Evolutionary conservation across 164 flowering plant species (phyloP).

Genomic region (Piper longum): DNA sequence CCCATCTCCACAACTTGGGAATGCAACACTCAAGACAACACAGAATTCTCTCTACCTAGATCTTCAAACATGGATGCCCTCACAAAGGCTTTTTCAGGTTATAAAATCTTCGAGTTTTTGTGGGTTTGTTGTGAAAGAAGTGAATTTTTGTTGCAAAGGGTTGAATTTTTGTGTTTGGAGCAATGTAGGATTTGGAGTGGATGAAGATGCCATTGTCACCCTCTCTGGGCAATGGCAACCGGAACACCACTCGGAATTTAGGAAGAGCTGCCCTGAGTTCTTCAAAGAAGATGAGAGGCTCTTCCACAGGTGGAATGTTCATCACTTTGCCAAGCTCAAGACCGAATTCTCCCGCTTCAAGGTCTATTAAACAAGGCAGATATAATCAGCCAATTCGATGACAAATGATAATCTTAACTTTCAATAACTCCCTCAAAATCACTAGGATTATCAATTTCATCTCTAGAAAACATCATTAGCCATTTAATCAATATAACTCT

Average conservation of each 20-base stretch:
- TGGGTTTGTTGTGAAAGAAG: not conserved
- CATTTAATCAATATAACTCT: no score
- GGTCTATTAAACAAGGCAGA: slow-evolving; percentile 17
- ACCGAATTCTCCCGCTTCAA: slow-evolving; percentile 61
- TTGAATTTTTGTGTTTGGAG: not conserved
- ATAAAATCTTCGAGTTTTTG: not conserved
- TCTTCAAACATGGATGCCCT: not conserved
- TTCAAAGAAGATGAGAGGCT: slow-evolving; percentile 43
- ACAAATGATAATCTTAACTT: no score
- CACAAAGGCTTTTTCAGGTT: slow-evolving; percentile 8
- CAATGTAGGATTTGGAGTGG: slow-evolving; percentile 59
- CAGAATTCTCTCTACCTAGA: not conserved
- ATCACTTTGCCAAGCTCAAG: slow-evolving; percentile 24
- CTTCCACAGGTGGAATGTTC: slow-evolving; percentile 50
- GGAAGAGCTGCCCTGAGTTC: slow-evolving; percentile 29
- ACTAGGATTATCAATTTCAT: no score
- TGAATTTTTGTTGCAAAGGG: not conserved
- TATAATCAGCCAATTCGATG: no score
- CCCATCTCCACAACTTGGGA: not conserved
- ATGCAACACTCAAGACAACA: not conserved
- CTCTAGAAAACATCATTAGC: no score
- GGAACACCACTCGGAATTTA: slow-evolving; percentile 34
- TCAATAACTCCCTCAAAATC: no score
- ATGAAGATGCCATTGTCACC: slow-evolving; percentile 45
- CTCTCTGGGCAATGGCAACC: slow-evolving; percentile 44